These are phyloP conservation scores for Backusella morwellensis DNA, from an alignment of 192 early-diverging fungal species.

Conservation along the genomic window DNA sequence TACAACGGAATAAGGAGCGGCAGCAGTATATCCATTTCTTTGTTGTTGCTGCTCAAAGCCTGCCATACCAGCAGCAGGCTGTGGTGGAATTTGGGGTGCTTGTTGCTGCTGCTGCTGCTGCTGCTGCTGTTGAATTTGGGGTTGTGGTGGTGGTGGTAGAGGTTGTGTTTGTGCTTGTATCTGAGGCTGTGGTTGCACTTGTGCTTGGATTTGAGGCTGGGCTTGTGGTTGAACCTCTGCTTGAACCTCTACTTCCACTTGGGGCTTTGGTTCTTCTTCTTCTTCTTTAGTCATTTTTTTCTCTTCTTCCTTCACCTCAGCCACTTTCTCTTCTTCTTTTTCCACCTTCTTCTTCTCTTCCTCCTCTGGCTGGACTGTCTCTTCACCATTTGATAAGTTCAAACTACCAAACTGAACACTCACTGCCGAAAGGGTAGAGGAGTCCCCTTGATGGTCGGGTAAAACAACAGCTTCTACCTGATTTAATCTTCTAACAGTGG, in stretches of 20 bases:
- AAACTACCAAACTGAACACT: constrained; percentile 36
- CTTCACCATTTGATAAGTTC: constrained; percentile 20
- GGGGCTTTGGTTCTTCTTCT: background rate
- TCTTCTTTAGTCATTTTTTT: background rate
- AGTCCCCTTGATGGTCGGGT: background rate
- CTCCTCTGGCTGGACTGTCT: background rate
- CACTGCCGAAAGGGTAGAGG: background rate
- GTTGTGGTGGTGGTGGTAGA: background rate
- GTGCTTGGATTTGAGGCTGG: background rate
- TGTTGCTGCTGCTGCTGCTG: background rate
- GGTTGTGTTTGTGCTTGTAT: background rate
- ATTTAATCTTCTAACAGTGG: constrained; percentile 21
- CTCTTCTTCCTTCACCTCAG: background rate
- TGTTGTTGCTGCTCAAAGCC: constrained; percentile 10
- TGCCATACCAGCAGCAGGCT: background rate
- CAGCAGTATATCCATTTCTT: background rate
- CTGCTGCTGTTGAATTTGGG: background rate
- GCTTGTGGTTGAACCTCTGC: background rate
- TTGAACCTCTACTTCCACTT: background rate
- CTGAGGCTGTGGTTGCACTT: background rate
- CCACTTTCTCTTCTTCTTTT: background rate
- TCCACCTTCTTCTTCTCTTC: background rate
- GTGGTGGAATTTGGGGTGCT: background rate
- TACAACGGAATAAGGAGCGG: constrained; percentile 8
- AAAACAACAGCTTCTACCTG: constrained; percentile 32